Evolutionary conservation across 441 rosid genomes (phyloP).

Genomic region (Viola pubescens): DNA sequence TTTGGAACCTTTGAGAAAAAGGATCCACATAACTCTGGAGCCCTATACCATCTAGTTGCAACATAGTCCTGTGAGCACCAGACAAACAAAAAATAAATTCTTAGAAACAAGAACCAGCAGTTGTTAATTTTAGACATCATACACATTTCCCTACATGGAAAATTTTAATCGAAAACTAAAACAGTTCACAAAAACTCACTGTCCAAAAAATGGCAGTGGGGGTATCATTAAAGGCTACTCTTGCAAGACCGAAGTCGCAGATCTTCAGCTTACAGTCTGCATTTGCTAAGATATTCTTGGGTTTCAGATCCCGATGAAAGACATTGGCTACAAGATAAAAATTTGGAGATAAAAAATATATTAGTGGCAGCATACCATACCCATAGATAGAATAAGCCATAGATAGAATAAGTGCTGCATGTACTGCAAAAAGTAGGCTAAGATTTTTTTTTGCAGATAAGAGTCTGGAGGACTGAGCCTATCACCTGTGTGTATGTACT

Average conservation of each 20-base stretch:
- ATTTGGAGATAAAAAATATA: too few species aligned
- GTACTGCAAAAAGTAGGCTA: slow-evolving; percentile 1
- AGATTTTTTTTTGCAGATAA: neutral
- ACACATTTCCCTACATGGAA: neutral
- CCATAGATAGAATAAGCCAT: too few species aligned
- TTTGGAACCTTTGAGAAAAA: slow-evolving; percentile 79
- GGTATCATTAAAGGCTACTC: slow-evolving; percentile 92
- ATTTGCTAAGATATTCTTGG: slow-evolving; percentile 88
- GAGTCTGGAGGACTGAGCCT: slow-evolving; percentile 8
- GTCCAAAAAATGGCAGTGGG: slow-evolving; percentile 98
- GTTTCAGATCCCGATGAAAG: slow-evolving; percentile 87
- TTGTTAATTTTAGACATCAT: neutral
- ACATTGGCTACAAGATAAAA: slow-evolving; percentile 61
- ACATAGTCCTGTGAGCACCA: slow-evolving; percentile 63
- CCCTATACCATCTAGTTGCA: slow-evolving; percentile 95
- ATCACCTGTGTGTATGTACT: slow-evolving; percentile 92
- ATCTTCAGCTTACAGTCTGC: slow-evolving; percentile 95
- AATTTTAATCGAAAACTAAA: neutral
- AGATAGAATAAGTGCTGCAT: too few species aligned
- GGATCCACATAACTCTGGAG: slow-evolving; percentile 95
- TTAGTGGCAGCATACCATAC: too few species aligned
- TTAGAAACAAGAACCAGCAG: slow-evolving; percentile 2
- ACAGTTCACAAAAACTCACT: slow-evolving; percentile 29
- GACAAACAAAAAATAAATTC: slow-evolving; percentile 4
- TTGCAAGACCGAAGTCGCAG: slow-evolving; percentile 94